phyloP scores from a whole-genome alignment of 1,139 yeast species.

The Schizosaccharomyces versatilis region DNA sequence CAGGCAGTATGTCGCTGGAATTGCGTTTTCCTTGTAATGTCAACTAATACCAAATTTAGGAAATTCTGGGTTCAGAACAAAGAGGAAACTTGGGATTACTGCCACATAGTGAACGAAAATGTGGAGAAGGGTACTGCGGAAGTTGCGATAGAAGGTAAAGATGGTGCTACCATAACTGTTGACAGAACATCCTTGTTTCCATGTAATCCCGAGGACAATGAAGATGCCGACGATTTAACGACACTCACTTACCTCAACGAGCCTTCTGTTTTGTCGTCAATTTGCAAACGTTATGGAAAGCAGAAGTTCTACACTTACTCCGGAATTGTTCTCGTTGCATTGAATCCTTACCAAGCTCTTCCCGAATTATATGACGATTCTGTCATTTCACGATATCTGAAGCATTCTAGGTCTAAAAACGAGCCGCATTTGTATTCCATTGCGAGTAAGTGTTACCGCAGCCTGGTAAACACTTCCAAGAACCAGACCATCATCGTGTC shows the following conservation, averaged over 20 bases:
- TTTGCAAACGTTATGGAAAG: conserved; percentile 59
- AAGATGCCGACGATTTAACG: conserved; percentile 59
- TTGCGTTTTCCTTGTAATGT: too few relatives aligned
- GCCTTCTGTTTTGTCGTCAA: conserved; percentile 83
- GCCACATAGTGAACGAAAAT: background rate
- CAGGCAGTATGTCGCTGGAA: too few relatives aligned
- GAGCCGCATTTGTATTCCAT: conserved; percentile 95
- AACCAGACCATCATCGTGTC: conserved; percentile 93
- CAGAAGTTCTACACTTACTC: conserved; percentile 85
- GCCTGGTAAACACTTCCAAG: conserved; percentile 64
- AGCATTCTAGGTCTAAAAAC: conserved; percentile 74
- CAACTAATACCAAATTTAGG: background rate
- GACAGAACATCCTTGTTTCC: conserved; percentile 41
- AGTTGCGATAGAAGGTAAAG: conserved; percentile 37
- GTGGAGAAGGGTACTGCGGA: background rate
- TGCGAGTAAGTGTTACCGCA: conserved; percentile 92
- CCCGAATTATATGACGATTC: conserved; percentile 82
- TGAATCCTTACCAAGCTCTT: conserved; percentile 82
- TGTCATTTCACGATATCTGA: conserved; percentile 82
- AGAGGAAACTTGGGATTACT: background rate
- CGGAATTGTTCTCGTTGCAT: conserved; percentile 89
- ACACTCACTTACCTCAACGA: conserved; percentile 80
- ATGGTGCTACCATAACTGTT: conserved; percentile 76
- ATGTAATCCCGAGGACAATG: conserved; percentile 10
- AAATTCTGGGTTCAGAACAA: background rate